Base-by-base conservation (phyloP, 2,329 filamentous ascomycete species). In the Aspergillus neotritici region DNA sequence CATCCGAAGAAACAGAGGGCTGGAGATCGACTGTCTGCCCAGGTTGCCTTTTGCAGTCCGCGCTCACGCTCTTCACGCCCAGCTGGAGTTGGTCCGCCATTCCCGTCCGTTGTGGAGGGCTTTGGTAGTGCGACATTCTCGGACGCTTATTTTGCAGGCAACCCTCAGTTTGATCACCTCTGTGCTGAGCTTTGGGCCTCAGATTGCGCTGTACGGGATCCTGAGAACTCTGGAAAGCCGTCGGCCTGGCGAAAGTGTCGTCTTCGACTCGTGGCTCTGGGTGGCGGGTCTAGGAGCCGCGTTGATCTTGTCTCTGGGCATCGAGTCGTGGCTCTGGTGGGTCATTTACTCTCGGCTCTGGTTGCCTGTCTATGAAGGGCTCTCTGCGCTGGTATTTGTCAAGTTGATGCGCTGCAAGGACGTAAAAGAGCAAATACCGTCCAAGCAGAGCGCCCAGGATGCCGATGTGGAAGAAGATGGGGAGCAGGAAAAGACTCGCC, bases 401-500 rank as follows among this genome's bases (percentile, higher is more conserved):
- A 93, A 93, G 62, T 78, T 84, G 0, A 80, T 89, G 73, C 76
- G 83, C 34, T 77, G 83, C 37, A 91, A 91, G 60, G 86, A 90
- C 61, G 79, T 86, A 32, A 63, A 62, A 54, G 21, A 30, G 30
- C 15, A 32, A 50, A 46, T 34, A 30, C 44, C 7, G 87, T 55
- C 49, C 16, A 58, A 54, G 9, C 67, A 5, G 57, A 49, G n/a
- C 1, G 60, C 65, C 9, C 62, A 69, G 6, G 68, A 70, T 0
- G 69, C 69, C 2, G 70, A 71, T 3, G 73, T 77, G 3, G 54
- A 54, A n/a, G 74, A 79, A 52, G 54, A 50, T 7, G 49, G 52
- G 7, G 64, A 57, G 58, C 70, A 56, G 42, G 72, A 80, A 51
- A 77, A 83, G 63, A 77, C 78, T 17, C 74, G 76, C 48, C 86